These are phyloP conservation scores for Chloris gayana DNA, from an alignment of 176 grass and related monocot species.

Conservation along the genomic window DNA sequence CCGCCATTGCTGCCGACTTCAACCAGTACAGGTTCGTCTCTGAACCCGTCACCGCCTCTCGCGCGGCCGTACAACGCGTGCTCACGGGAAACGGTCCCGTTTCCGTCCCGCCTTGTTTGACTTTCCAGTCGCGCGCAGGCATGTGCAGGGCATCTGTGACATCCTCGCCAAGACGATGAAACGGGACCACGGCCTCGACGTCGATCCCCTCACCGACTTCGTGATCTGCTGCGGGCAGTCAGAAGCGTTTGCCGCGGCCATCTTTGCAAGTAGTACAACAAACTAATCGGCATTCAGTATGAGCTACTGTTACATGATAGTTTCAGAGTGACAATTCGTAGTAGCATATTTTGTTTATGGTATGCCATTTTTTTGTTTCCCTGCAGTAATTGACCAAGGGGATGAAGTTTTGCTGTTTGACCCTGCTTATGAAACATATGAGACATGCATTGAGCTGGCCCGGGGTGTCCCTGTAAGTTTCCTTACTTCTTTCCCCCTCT, in stretches of 20 bases:
- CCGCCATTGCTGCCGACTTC: slow-evolving; percentile 68
- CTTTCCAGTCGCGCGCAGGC: slow-evolving; percentile 28
- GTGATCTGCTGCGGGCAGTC: slow-evolving; percentile 87
- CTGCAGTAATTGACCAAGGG: slow-evolving; percentile 73
- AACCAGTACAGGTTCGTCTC: slow-evolving; percentile 83
- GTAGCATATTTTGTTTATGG: not conserved
- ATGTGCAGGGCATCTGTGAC: slow-evolving; percentile 90
- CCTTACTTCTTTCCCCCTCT: not conserved
- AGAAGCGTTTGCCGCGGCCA: slow-evolving; percentile 77
- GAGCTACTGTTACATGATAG: not conserved
- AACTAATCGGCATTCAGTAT: slow-evolving; percentile 24
- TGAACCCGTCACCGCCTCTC: not conserved
- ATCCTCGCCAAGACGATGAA: slow-evolving; percentile 58
- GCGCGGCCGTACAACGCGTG: not conserved
- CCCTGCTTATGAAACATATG: slow-evolving; percentile 83
- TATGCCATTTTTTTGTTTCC: not conserved
- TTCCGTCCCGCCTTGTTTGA: not conserved
- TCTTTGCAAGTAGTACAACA: slow-evolving; percentile 67
- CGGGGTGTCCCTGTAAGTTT: slow-evolving; percentile 76
- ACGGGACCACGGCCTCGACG: slow-evolving; percentile 51
- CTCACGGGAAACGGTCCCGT: not conserved
- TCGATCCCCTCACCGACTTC: slow-evolving; percentile 71
- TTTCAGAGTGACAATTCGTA: not conserved
- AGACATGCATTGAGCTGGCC: slow-evolving; percentile 74
- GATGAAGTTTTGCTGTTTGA: slow-evolving; percentile 89